Evolutionary conservation across 345 rosid genomes (phyloP), one percentile per base, ranked within the genome.

Genomic region (Aquilaria malaccensis): DNA sequence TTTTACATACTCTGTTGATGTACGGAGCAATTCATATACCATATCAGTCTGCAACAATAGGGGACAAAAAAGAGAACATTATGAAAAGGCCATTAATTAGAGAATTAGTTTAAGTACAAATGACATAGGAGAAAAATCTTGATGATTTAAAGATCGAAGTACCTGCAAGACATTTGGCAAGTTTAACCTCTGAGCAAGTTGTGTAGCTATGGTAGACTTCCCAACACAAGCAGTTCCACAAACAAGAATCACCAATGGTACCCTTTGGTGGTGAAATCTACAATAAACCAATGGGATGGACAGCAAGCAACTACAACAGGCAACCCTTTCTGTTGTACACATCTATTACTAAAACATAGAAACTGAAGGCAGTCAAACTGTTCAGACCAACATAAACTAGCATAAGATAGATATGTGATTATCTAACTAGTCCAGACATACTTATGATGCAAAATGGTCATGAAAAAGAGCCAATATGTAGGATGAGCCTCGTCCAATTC

Each of bases 171-270:
- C 99, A 77, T 95, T 95, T 0, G 99, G 98, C 77, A 95, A 82
- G 76, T 95, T 95, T 41, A 95, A 83, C 84, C 98, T 80, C 61
- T 95, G 99, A 55, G 99, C 99, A 37, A 95, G 91, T 72, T 95
- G 99, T 67, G 99, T 91, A 7, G 99, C 97, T 66, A 91, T 83
- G 33, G 99, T 95, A 15, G 99, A 95, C 78, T 95, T 95, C 33
- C 99, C 99, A 31, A 87, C 97, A 71, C 99, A 91, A 30, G 96
- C 97, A 55, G 99, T 88, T 78, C 99, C 99, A 45, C 98, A 91
- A 60, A 95, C 98, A 80, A 95, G 99, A 64, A 95, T 95, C 31
- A 95, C 95, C 65, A 95, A 76, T 13, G 99, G 99, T 71, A 91
- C 97, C 61, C 99, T 91, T 73, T 85, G 96, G 77, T 95, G 97